Evolutionary conservation across 2,329 filamentous ascomycete species (phyloP), one percentile per base, ranked within the genome.

Genomic region (Plectosphaerella cucumerina): DNA sequence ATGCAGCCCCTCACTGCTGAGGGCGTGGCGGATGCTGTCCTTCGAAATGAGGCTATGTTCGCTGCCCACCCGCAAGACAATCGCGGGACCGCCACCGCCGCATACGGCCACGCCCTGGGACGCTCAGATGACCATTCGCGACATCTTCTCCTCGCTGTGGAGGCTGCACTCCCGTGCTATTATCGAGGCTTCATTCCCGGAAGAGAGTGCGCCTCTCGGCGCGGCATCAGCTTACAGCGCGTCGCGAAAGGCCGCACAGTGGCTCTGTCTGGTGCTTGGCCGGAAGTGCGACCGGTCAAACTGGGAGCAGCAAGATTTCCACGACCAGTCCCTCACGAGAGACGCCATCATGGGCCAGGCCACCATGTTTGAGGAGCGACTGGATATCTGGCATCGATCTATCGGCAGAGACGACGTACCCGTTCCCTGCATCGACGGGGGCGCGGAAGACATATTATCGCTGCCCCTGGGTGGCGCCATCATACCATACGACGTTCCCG

Each of bases 81-180:
- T 15, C 11, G 21, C 43, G 5, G 43, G 22, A 12, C 21, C 22
- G 12, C 22, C 22, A 12, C 43, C 23, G 22, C 43, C 22, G 12
- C 21, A n/a, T 18, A 26, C 23, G 43, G 15, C 18, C 21, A 18
- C 33, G 17, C n/a, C 33, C 4, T 47, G 31, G 45, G 45, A 47
- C 18, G 22, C 15, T n/a, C 31, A 37, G 18, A 5, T 47, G 18
- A 39, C 33, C 17, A 47, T 47, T n/a, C 45, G 18, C n/a, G 45
- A 39, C 45, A 47, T 47, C n/a, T 47, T 39, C 18, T 47, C 45
- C 10, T 22, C 31, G 18, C 31, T 47, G 6, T 47, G 26, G 45
- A 20, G 18, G 17, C 33, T 47, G 15, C 33, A 47, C 33, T n/a
- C n/a, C 12, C 45, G 45, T 11, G 17, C 45, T 5, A 18, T 22